A percentile compares a stretch with the other conserved stretches of the same genome.
Conservation (phyloP, 495 filamentous ascomycete species). For the Podospora pseudoanserina region DNA sequence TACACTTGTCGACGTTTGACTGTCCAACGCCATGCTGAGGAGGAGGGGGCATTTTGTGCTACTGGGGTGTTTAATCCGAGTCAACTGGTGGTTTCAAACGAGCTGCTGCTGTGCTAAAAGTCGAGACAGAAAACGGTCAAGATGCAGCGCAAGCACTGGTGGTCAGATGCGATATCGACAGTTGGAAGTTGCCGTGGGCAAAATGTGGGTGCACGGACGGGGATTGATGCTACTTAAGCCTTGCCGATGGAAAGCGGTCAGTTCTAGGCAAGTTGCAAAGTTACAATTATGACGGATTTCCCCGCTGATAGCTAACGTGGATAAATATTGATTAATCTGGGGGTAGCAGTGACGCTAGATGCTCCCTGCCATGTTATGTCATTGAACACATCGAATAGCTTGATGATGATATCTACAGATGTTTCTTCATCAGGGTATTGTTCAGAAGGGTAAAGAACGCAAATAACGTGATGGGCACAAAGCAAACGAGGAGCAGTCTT, state of each 20-base stretch:
- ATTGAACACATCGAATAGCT: not conserved
- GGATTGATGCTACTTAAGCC: not conserved
- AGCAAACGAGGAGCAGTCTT: not conserved
- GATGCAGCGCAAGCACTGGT: not conserved
- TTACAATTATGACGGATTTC: not conserved
- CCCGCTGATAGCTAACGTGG: not conserved
- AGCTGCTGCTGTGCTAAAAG: not conserved
- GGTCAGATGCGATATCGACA: conserved; percentile 1
- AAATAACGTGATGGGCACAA: not conserved
- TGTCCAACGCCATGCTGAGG: conserved; percentile 56
- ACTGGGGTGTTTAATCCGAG: conserved; percentile 2
- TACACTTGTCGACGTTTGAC: conserved; percentile 91
- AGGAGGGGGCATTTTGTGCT: conserved; percentile 44
- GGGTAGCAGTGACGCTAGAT: not conserved
- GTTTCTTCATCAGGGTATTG: not conserved
- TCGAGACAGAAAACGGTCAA: conserved; percentile 8
- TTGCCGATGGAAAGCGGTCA: conserved; percentile 6
- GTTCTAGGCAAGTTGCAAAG: not conserved
- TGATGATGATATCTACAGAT: not conserved
- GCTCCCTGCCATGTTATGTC: not conserved
- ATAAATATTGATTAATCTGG: not conserved
- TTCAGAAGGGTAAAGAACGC: not conserved
- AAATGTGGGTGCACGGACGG: conserved; percentile 23
- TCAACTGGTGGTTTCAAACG: not conserved
- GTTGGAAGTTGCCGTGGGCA: conserved; percentile 20